Conservation (phyloP, 371 early-diverging fungal genomes). For the Nosema muscidifuracis region DNA sequence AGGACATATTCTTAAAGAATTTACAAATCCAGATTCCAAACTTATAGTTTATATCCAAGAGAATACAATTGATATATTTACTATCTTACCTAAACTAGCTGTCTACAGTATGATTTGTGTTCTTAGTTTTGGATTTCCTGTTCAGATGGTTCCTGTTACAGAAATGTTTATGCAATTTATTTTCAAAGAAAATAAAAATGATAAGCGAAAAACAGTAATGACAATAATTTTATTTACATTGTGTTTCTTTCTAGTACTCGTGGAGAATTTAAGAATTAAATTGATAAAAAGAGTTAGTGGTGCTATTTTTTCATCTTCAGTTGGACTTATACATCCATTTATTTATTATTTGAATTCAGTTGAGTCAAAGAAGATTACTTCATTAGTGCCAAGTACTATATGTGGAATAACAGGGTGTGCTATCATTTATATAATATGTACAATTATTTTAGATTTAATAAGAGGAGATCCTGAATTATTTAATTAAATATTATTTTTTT, state of each 20-base stretch:
- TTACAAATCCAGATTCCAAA: background rate
- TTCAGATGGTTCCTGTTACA: constrained; percentile 16
- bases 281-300: constrained; percentile 27
- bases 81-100: constrained; percentile 24
- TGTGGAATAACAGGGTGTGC: background rate
- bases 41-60: constrained; percentile 7
- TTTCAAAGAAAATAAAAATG: constrained; percentile 11
- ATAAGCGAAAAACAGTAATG: background rate
- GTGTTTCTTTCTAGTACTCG: constrained; percentile 1
- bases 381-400: background rate
- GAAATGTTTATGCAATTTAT: constrained; percentile 22
- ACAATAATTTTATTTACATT: background rate
- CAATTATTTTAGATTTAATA: background rate
- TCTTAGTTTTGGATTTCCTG: constrained; percentile 20
- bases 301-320: constrained; percentile 27
- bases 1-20: constrained; percentile 16
- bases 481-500: too few relatives aligned
- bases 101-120: constrained; percentile 18
- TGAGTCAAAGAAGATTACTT: background rate
- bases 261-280: constrained; percentile 27
- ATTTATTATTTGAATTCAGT: background rate
- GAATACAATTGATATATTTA: constrained; percentile 20
- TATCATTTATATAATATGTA: constrained; percentile 19
- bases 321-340: constrained; percentile 34
- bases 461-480: background rate